Percentiles rank a stretch among this genome's conserved stretches.
These are phyloP conservation scores for Coemansia sp. DNA, from an alignment of 192 early-diverging fungal species.

Conservation along the genomic window DNA sequence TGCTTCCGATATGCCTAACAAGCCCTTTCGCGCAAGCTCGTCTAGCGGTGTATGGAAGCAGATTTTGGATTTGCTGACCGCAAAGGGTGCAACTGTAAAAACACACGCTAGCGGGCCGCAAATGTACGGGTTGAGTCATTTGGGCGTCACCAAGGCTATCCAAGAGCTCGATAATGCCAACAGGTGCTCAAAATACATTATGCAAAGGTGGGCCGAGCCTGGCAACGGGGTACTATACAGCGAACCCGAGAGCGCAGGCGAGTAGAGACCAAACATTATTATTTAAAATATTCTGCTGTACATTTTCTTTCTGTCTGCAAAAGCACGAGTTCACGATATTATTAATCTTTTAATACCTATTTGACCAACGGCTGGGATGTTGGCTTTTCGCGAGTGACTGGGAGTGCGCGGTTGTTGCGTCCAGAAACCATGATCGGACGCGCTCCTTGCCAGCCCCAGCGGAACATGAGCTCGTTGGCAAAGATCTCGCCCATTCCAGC, in stretches of 20 bases:
- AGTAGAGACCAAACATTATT: neutral
- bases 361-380: neutral
- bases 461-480: slow-evolving; percentile 73
- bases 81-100: slow-evolving; percentile 63
- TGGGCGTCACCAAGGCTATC: slow-evolving; percentile 71
- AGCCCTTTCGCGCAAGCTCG: slow-evolving; percentile 60
- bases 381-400: slow-evolving; percentile 10
- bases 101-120: slow-evolving; percentile 72
- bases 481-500: slow-evolving; percentile 79
- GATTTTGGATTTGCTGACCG: slow-evolving; percentile 60
- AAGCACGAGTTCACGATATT: neutral
- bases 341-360: neutral
- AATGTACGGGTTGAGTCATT: slow-evolving; percentile 66
- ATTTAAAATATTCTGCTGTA: neutral
- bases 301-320: neutral
- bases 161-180: slow-evolving; percentile 58
- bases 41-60: slow-evolving; percentile 73
- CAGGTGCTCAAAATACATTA: slow-evolving; percentile 44
- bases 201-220: slow-evolving; percentile 42
- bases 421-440: slow-evolving; percentile 36
- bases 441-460: slow-evolving; percentile 69
- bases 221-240: slow-evolving; percentile 4
- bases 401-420: slow-evolving; percentile 33
- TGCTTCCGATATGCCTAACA: slow-evolving; percentile 62
- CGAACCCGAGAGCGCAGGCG: slow-evolving; percentile 1